Evolutionary conservation across 1,284 basidiomycete genomes (phyloP).

Genomic region (Pholiota adiposa): DNA sequence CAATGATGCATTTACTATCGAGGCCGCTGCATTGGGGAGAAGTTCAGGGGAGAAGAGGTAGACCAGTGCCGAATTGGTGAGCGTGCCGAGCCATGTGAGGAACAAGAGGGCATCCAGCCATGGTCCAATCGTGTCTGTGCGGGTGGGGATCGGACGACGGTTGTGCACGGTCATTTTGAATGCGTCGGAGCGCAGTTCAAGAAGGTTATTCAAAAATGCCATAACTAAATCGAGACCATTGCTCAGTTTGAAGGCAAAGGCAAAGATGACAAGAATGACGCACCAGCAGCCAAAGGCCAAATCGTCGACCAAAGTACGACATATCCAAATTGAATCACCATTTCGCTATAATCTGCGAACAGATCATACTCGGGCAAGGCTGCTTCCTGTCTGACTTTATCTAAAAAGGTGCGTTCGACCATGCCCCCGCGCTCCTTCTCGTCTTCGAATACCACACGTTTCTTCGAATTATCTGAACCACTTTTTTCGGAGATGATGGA

Average conservation of each 20-base stretch:
- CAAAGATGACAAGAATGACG: conserved; percentile 27
- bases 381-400: conserved; percentile 79
- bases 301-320: conserved; percentile 91
- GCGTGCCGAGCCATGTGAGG: conserved; percentile 84
- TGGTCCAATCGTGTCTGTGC: conserved; percentile 91
- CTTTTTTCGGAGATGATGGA: conserved; percentile 8
- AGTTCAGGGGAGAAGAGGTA: conserved; percentile 35
- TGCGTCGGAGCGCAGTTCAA: conserved; percentile 93
- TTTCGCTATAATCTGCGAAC: conserved; percentile 91
- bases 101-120: conserved; percentile 93
- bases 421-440: conserved; percentile 60
- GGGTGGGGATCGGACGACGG: conserved; percentile 82
- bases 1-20: conserved; percentile 9
- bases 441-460: conserved; percentile 76
- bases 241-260: not conserved
- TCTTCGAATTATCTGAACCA: conserved; percentile 48
- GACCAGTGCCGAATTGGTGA: conserved; percentile 86
- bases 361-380: conserved; percentile 81
- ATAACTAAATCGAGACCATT: conserved; percentile 47
- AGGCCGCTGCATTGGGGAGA: conserved; percentile 14
- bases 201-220: conserved; percentile 84
- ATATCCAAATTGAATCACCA: conserved; percentile 96
- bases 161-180: conserved; percentile 92
- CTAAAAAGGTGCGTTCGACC: conserved; percentile 76
- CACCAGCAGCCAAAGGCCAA: conserved; percentile 91